Base-by-base conservation (phyloP, 2,329 filamentous ascomycete species). In the Tricladium varicosporioides region DNA sequence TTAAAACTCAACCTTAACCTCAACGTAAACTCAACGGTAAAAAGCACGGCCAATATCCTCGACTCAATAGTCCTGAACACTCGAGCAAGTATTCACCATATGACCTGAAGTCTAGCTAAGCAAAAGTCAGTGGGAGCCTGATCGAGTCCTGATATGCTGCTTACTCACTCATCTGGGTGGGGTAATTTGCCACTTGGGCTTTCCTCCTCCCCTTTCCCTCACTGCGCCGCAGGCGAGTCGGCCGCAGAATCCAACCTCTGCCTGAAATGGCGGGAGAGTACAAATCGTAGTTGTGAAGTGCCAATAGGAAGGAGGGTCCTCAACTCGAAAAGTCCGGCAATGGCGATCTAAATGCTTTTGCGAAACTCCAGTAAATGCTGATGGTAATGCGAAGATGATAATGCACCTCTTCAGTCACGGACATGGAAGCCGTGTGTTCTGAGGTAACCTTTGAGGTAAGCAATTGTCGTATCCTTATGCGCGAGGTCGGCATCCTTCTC, bases 401-500 rank as follows among this genome's bases (percentile, higher is more conserved):
- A 27, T 27, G 40, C 15, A 14, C n/a, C 44, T 45, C 5, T 36
- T 64, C 59, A 59, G 46, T 54, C 58, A 11, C 56, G 56, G 11
- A 67, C 61, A 2, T 56, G 31, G 47, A 60, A 66, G 8, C 64
- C 64, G 8, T 59, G 52, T 1, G 36, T 54, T 16, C 58, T 44
- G 13, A 67, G 33, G 33, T 59, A 65, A 2, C 58, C 45, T 49
- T 57, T 60, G 11, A 55, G 19, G 19, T 58, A 58, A 13, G 22
- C 5, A 19, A 55, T 55, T 10, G 43, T 48, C 10, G 1, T 16
- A 8, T 47, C 36, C 32, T 51, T 56, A 8, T 42, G 15, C n/a
- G 33, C 18, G 5, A 56, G 15, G n/a, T n/a, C 15, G 15, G 9
- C 5, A 14, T 54, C 48, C 40, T 50, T 55, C 5, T 53, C 27